Conservation (phyloP, 2,329 filamentous ascomycete genomes). For the Phyllachora maydis region DNA sequence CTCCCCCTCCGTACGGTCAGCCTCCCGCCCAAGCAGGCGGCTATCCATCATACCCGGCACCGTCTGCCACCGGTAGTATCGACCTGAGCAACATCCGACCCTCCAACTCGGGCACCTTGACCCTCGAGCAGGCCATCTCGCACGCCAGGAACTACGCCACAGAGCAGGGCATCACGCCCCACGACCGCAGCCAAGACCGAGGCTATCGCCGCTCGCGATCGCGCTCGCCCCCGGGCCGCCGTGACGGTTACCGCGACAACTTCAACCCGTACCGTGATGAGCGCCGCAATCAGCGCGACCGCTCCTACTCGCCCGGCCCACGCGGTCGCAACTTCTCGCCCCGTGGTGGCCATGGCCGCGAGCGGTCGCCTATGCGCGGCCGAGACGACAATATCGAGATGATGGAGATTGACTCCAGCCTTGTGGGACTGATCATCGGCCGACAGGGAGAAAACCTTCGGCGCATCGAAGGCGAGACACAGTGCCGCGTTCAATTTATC, state of each 20-base stretch:
- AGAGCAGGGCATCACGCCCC: conserved; percentile 50
- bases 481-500: conserved; percentile 74
- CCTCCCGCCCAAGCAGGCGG: too few species aligned
- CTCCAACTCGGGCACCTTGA: too few species aligned
- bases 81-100: too few species aligned
- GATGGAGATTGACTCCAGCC: conserved; percentile 67
- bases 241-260: conserved; percentile 53
- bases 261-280: conserved; percentile 76
- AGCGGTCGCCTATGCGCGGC: conserved; percentile 49
- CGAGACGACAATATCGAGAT: conserved; percentile 57
- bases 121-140: conserved; percentile 67
- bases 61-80: too few species aligned
- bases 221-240: conserved; percentile 48
- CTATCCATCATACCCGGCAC: too few species aligned
- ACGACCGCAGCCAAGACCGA: conserved; percentile 34
- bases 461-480: conserved; percentile 64
- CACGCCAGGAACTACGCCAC: conserved; percentile 68
- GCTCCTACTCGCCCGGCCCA: conserved; percentile 43
- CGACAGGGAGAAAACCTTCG: conserved; percentile 76
- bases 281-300: conserved; percentile 48
- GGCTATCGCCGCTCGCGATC: conserved; percentile 48
- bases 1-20: too few species aligned
- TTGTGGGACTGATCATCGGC: conserved; percentile 81
- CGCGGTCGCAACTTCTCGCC: conserved; percentile 36
- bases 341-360: conserved; percentile 23